Evolutionary conservation across 352 stramenopile species (phyloP).

Genomic region (Globisporangium irregulare): DNA sequence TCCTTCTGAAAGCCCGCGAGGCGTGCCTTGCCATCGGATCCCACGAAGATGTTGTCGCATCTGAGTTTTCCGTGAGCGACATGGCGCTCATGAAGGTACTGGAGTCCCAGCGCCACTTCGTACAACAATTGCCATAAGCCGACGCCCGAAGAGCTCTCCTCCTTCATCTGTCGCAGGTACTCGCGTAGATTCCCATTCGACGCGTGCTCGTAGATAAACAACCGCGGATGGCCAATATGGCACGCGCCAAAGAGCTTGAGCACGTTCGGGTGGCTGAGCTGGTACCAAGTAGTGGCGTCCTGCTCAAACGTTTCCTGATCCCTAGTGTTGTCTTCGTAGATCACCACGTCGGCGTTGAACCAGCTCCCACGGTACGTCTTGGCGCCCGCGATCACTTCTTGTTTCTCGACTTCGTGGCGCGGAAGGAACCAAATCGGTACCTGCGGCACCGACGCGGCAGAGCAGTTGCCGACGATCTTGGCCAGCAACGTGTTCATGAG

Average conservation of each 20-base stretch:
- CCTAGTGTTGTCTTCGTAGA: not conserved
- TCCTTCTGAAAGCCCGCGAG: conserved; percentile 6
- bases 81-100: conserved; percentile 44
- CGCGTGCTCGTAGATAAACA: conserved; percentile 8
- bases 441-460: not conserved
- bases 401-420: conserved; percentile 15
- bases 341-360: conserved; percentile 7
- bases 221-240: conserved; percentile 4
- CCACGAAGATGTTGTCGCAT: conserved; percentile 14
- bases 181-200: conserved; percentile 6
- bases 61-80: conserved; percentile 28
- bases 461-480: not conserved
- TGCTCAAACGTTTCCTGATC: not conserved
- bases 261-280: conserved; percentile 24
- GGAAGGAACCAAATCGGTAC: conserved; percentile 13
- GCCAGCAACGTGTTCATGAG: conserved; percentile 3
- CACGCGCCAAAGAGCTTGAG: conserved; percentile 18
- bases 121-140: conserved; percentile 9
- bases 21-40: conserved; percentile 6
- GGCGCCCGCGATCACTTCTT: not conserved
- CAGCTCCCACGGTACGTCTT: conserved; percentile 10
- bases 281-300: conserved; percentile 3
- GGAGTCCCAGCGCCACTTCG: conserved; percentile 32
- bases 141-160: not conserved
- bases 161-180: not conserved